Base-by-base conservation (phyloP, 495 filamentous ascomycete species). In the Pyronema domesticum region DNA sequence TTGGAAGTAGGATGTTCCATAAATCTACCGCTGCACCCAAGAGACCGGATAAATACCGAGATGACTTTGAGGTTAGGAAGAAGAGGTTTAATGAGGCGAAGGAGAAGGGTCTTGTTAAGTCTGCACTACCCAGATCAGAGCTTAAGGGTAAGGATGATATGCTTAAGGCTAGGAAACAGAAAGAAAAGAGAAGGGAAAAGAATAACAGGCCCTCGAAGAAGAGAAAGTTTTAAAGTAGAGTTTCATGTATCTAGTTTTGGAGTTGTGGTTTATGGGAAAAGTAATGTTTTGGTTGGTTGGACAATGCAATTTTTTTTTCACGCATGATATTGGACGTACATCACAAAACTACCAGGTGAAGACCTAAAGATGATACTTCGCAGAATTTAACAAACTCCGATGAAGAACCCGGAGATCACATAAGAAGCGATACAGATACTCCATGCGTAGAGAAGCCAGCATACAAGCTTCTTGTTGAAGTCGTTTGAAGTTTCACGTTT, bases 51-150 rank as follows among this genome's bases (percentile, higher is more conserved):
- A 88, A 83, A 68, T 85, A 77, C 61, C 73, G 91, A 43, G 83
- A 85, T 65, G 89, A 98, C 67, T 98, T 82, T 65, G 76, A 94
- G 60, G 79, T 79, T 68, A 79, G 81, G 74, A 95, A 91, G 80
- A 88, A 89, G 80, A 80, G 82, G 68, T 82, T 86, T 33, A 80
- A 77, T 7, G 87, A 86, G 60, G 89, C 93, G 33, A 83, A 81
- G 70, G 83, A 95, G 70, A 85, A 83, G 71, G 75, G 86, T 14
- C 74, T 86, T 36, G 80, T 83, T 56, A 77, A 71, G 62, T 77
- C 81, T 50, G 80, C 80, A 10, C 70, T 68, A 49, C 79, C 77
- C 14, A 85, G 78, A 75, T 79, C 72, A 60, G 91, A 94, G 74
- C 67, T 96, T 48, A 84, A 79, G 72, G 80, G 74, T 44, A 80